Base-by-base conservation (phyloP, 805 yeast species). In the Candida golubevii region DNA sequence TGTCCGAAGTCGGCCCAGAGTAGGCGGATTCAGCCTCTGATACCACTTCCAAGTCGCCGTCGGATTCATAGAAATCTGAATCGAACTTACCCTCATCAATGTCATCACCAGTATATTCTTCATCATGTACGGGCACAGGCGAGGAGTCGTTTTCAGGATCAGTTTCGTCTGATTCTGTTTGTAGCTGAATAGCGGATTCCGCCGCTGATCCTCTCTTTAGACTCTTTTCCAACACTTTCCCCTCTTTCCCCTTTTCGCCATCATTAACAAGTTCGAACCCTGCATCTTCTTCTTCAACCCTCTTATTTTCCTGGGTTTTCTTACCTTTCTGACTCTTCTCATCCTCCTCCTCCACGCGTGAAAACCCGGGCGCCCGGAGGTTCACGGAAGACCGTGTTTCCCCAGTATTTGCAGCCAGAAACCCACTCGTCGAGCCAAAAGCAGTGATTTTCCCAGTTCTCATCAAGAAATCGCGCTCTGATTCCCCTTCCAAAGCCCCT, bases 401-500 rank as follows among this genome's bases (percentile, higher is more conserved):
- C 9, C 28, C 37, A 7, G 36, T 56, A 11, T 36, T 36, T 43
- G 46, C 55, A 1, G 56, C 63, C 13, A 68, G 72, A 53, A 88
- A 85, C 1, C 79, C 82, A 34, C 74, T 71, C 15, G 78, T 66
- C 28, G 79, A 78, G 9, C 97, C 95, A 69, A 93, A 93, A 0
- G 98, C 98, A 0, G 99, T 93, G 44, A 89, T 79, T 60, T 88
- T 82, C 27, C 99, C 99, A 0, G 91, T 90, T 51, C 99, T 74
- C 0, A 93, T 78, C 48, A 93, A 70, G 57, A 65, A 90, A 40
- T 90, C 97, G 45, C 79, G 79, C 57, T 85, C 85, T 0, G 88
- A 65, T 57, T 93, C 98, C n/a, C 78, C 85, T 2, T 13, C 38
- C 36, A 26, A n/a, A 23, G 46, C 42, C 3, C 38, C 39, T 31